Percentiles rank a stretch among this genome's conserved stretches.
Evolutionary conservation across 2,329 filamentous ascomycete genomes (phyloP).

Genomic region (Simplicillium sp.): DNA sequence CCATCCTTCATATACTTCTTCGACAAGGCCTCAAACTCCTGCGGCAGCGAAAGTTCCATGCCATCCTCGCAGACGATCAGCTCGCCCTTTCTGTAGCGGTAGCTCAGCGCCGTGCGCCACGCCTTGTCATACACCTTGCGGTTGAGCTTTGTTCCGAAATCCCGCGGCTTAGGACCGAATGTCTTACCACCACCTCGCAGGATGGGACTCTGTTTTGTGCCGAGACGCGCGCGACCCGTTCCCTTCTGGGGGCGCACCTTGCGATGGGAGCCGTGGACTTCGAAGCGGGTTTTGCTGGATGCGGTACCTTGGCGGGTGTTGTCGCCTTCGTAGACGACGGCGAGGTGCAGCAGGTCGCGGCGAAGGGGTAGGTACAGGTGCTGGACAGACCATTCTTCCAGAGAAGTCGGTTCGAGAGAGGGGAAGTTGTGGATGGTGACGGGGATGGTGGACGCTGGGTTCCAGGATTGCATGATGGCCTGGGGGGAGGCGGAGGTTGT

Average conservation of each 20-base stretch:
- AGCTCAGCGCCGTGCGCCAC: slow-evolving; percentile 88
- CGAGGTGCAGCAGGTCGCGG: slow-evolving; percentile 84
- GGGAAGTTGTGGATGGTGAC: slow-evolving; percentile 89
- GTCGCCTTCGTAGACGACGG: slow-evolving; percentile 89
- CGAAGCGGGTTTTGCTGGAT: slow-evolving; percentile 67
- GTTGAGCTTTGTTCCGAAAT: slow-evolving; percentile 77
- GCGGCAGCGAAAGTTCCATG: slow-evolving; percentile 54
- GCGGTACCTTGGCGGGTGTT: slow-evolving; percentile 80
- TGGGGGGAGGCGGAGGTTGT: slow-evolving; percentile 24
- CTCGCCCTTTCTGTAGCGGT: slow-evolving; percentile 81
- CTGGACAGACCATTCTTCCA: slow-evolving; percentile 69
- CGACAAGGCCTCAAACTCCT: slow-evolving; percentile 35
- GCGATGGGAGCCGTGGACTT: slow-evolving; percentile 72
- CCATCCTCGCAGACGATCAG: slow-evolving; percentile 75
- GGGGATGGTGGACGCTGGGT: slow-evolving; percentile 55
- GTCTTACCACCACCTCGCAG: slow-evolving; percentile 77
- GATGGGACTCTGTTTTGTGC: slow-evolving; percentile 73
- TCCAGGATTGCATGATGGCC: slow-evolving; percentile 29
- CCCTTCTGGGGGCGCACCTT: slow-evolving; percentile 89
- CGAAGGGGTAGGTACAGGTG: slow-evolving; percentile 83
- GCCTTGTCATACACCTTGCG: slow-evolving; percentile 91
- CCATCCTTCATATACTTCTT: slow-evolving; percentile 33
- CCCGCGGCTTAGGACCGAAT: slow-evolving; percentile 83
- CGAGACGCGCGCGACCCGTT: slow-evolving; percentile 67
- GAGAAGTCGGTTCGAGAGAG: slow-evolving; percentile 69